Evolutionary conservation across 2,329 filamentous ascomycete genomes (phyloP).

Genomic region (Canariomyces notabilis): DNA sequence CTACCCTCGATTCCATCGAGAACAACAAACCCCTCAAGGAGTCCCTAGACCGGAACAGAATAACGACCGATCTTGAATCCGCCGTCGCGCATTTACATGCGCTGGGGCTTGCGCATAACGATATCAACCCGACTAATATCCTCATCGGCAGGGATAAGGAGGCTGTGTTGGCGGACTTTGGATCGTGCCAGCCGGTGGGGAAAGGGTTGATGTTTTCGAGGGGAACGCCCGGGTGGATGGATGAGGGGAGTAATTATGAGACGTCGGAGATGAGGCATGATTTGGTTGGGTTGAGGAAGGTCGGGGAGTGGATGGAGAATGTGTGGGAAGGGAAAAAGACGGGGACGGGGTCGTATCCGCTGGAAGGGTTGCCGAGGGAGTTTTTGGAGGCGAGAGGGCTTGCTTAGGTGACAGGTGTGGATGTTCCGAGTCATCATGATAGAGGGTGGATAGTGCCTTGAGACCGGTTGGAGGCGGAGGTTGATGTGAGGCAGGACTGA

Average conservation of each 20-base stretch:
- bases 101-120: slow-evolving; percentile 19
- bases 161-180: slow-evolving; percentile 19
- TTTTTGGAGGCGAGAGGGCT: too few species aligned
- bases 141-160: slow-evolving; percentile 4
- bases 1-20: too few species aligned
- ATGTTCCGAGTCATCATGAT: too few species aligned
- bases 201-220: not conserved
- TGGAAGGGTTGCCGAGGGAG: too few species aligned
- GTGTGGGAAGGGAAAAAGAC: too few species aligned
- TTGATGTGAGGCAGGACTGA: too few species aligned
- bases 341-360: too few species aligned
- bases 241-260: not conserved
- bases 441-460: too few species aligned
- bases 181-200: slow-evolving; percentile 4
- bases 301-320: not conserved
- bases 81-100: slow-evolving; percentile 14
- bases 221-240: slow-evolving; percentile 8
- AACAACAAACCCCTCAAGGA: slow-evolving; percentile 14
- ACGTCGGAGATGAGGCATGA: slow-evolving; percentile 2
- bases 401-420: too few species aligned
- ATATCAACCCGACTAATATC: slow-evolving; percentile 17
- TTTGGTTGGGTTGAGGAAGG: not conserved
- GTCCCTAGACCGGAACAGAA: not conserved
- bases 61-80: slow-evolving; percentile 6
- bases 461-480: too few species aligned